phyloP scores from a whole-genome alignment of 2,329 filamentous ascomycete genomes.

The Trichoderma sp. region DNA sequence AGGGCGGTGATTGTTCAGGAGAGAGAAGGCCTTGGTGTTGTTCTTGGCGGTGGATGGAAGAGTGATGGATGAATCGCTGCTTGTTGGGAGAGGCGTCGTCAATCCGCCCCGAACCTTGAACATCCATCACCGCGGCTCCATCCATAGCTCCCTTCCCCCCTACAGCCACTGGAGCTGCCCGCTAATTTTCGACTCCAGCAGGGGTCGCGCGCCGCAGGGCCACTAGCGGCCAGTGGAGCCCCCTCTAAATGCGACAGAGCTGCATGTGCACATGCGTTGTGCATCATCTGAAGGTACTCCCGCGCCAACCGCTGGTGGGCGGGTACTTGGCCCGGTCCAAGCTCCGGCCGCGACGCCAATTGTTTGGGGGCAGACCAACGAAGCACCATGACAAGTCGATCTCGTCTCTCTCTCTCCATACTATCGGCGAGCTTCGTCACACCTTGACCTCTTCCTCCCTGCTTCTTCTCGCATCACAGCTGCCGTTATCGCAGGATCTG shows the following conservation, averaged over 20 bases:
- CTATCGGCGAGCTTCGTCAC: constrained; percentile 23
- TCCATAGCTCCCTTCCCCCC: constrained; percentile 1
- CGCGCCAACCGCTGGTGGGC: constrained; percentile 17
- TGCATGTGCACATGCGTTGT: constrained; percentile 23
- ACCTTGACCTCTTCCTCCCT: neutral
- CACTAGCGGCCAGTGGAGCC: constrained; percentile 19
- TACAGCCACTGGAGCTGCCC: constrained; percentile 17
- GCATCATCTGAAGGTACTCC: constrained; percentile 25
- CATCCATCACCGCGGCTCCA: too few species aligned
- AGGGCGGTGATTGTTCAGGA: neutral
- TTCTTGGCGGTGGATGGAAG: too few species aligned
- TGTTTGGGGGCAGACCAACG: constrained; percentile 9
- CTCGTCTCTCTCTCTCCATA: neutral
- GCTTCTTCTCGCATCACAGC: neutral
- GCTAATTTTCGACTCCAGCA: constrained; percentile 27
- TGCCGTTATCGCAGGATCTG: constrained; percentile 1
- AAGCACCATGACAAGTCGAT: constrained; percentile 7
- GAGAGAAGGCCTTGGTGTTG: too few species aligned
- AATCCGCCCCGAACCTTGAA: too few species aligned
- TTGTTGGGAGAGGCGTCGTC: too few species aligned
- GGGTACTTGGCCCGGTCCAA: constrained; percentile 24
- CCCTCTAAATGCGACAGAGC: constrained; percentile 12
- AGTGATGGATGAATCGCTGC: too few species aligned
- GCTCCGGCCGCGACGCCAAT: constrained; percentile 22
- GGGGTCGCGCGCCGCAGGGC: constrained; percentile 7